phyloP scores from a whole-genome alignment of 2,329 filamentous ascomycete species.

The Fusarium solani-melongenae region DNA sequence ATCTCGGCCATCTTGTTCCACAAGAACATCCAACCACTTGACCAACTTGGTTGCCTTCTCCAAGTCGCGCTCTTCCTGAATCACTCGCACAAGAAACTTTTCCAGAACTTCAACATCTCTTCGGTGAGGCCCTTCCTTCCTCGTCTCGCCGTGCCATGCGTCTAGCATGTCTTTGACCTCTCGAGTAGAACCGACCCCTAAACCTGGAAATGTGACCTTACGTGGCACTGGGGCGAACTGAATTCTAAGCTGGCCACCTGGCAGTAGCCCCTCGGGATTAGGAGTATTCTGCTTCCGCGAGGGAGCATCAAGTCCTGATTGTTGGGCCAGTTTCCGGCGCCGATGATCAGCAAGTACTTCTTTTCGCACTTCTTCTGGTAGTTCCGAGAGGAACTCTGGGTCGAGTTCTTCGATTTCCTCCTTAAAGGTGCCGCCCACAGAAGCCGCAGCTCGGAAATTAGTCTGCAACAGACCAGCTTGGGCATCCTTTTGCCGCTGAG shows the following conservation, averaged over 20 bases:
- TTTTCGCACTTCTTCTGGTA: conserved; percentile 82
- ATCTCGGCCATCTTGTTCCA: conserved; percentile 58
- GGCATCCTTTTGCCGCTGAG: conserved; percentile 63
- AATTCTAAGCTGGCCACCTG: conserved; percentile 56
- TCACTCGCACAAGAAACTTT: conserved; percentile 77
- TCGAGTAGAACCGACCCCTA: conserved; percentile 53
- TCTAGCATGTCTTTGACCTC: conserved; percentile 81
- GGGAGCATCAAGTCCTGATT: conserved; percentile 59
- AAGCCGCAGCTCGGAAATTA: conserved; percentile 69
- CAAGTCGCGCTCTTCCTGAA: conserved; percentile 81
- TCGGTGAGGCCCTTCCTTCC: conserved; percentile 77
- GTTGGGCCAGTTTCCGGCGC: conserved; percentile 66
- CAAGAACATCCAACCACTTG: conserved; percentile 72
- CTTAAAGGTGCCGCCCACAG: conserved; percentile 42
- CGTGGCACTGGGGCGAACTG: conserved; percentile 59
- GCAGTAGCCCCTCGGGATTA: conserved; percentile 39
- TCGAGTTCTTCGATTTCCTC: conserved; percentile 66
- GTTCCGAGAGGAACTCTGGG: conserved; percentile 79
- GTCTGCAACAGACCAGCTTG: conserved; percentile 76
- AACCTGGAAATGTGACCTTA: conserved; percentile 59
- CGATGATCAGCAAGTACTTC: conserved; percentile 82
- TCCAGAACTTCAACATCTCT: conserved; percentile 82
- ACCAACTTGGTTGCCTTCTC: conserved; percentile 77
- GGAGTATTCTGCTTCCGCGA: conserved; percentile 38
- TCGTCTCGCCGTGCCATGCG: conserved; percentile 81